phyloP scores from a whole-genome alignment of 1,284 basidiomycete genomes.

The Cryptococcus sp. region DNA sequence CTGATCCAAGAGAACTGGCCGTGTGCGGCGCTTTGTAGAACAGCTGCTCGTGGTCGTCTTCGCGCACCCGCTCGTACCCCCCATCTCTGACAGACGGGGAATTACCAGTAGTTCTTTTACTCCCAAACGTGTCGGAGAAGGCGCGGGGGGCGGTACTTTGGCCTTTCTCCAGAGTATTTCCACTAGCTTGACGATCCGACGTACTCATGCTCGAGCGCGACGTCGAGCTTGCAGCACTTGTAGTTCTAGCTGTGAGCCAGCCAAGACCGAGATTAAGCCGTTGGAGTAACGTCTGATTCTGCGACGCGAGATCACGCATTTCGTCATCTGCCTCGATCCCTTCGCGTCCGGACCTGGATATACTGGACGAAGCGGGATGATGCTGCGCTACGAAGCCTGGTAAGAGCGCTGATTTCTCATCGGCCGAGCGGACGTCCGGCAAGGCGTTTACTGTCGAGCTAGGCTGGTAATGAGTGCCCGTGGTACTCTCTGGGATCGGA shows the following conservation, averaged over 20 bases:
- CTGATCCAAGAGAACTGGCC: not conserved
- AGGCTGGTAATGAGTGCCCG: not conserved
- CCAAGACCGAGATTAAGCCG: conserved; percentile 24
- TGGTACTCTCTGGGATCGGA: not conserved
- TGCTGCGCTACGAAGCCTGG: conserved; percentile 23
- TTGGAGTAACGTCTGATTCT: conserved; percentile 22
- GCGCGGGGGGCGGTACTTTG: conserved; percentile 4
- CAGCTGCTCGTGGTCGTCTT: conserved; percentile 20
- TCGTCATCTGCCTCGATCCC: conserved; percentile 14
- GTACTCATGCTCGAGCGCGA: not conserved
- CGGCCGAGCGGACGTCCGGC: conserved; percentile 3
- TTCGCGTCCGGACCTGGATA: conserved; percentile 5
- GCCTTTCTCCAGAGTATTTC: conserved; percentile 25
- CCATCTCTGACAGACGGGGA: not conserved
- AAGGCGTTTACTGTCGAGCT: not conserved
- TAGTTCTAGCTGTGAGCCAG: not conserved
- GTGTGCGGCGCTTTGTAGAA: conserved; percentile 12
- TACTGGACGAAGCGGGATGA: conserved; percentile 17
- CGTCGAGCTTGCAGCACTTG: not conserved
- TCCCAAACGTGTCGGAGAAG: conserved; percentile 6
- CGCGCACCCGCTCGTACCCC: conserved; percentile 15
- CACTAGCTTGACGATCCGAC: conserved; percentile 13
- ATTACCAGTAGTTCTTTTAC: not conserved
- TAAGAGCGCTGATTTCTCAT: conserved; percentile 26
- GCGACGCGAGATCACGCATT: conserved; percentile 8